Conservation (phyloP, 2,329 filamentous ascomycete species). For the Chrysoporthe deuterocubensis region DNA sequence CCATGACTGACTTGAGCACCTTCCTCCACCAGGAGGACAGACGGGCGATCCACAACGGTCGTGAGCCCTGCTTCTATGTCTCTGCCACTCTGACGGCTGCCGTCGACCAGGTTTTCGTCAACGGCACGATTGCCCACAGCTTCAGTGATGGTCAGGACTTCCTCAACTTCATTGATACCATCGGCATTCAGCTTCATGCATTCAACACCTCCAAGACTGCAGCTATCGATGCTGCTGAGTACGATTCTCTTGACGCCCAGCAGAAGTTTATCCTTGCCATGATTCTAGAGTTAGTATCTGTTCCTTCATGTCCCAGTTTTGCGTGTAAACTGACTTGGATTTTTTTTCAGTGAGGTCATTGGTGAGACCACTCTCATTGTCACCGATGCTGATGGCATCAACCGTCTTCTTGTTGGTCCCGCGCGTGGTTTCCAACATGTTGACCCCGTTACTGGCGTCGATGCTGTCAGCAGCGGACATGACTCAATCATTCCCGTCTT, state of each 20-base stretch:
- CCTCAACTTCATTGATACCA: conserved; percentile 11
- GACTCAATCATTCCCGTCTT: not conserved
- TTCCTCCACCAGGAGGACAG: not conserved
- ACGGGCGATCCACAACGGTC: not conserved
- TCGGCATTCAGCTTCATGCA: conserved; percentile 11
- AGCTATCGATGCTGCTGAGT: not conserved
- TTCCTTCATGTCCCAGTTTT: not conserved
- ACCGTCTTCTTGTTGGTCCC: conserved; percentile 9
- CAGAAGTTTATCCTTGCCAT: not conserved
- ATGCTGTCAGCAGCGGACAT: not conserved
- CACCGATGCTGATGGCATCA: conserved; percentile 1
- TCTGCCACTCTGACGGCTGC: not conserved
- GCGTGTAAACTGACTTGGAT: not conserved
- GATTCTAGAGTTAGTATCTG: not conserved
- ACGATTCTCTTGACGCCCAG: not conserved
- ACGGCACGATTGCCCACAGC: conserved; percentile 6
- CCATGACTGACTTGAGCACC: not conserved
- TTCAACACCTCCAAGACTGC: conserved; percentile 8
- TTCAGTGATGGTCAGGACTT: not conserved
- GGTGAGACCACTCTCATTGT: not conserved
- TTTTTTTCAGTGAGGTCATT: conserved; percentile 3
- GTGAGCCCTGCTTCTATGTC: not conserved
- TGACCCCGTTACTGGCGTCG: conserved; percentile 2
- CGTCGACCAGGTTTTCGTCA: not conserved
- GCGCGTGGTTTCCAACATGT: conserved; percentile 19